A percentile compares a stretch with the other conserved stretches of the same genome.
Evolutionary conservation across 2,329 filamentous ascomycete genomes (phyloP).

Genomic region (Fusarium begoniae): DNA sequence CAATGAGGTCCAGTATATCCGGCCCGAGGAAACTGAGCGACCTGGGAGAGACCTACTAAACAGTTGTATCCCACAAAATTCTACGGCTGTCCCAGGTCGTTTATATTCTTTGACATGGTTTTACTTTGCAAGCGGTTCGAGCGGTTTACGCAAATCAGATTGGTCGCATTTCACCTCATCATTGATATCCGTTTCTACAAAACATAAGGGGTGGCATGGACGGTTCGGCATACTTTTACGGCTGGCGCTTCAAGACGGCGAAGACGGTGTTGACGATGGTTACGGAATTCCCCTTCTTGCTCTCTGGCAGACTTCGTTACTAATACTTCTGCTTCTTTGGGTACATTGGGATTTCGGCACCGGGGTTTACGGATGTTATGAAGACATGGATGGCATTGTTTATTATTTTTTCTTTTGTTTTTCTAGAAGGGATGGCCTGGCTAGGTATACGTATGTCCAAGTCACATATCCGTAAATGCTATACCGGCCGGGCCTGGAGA

Average conservation of each 20-base stretch:
- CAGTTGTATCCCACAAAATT: constrained; percentile 9
- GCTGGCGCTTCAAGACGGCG: constrained; percentile 42
- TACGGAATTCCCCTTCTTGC: constrained; percentile 42
- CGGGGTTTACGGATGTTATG: constrained; percentile 43
- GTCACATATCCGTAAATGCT: constrained; percentile 2
- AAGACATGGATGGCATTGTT: constrained; percentile 45
- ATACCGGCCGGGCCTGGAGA: constrained; percentile 20
- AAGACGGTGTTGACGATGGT: constrained; percentile 45
- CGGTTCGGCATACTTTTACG: constrained; percentile 39
- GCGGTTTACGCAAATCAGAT: constrained; percentile 30
- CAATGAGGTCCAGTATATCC: constrained; percentile 45
- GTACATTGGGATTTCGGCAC: constrained; percentile 40
- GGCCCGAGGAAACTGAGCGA: constrained; percentile 56
- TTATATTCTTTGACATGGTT: constrained; percentile 33
- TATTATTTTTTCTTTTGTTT: constrained; percentile 26
- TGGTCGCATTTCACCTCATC: constrained; percentile 34
- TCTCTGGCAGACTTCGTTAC: constrained; percentile 38
- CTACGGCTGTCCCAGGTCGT: constrained; percentile 18
- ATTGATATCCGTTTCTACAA: constrained; percentile 38
- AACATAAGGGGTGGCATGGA: constrained; percentile 27
- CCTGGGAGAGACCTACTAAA: constrained; percentile 64
- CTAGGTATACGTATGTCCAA: constrained; percentile 10
- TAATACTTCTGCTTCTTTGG: constrained; percentile 40
- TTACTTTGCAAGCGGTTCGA: constrained; percentile 37
- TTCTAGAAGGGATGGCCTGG: constrained; percentile 20